phyloP scores from a whole-genome alignment of 2,329 filamentous ascomycete species.

The Ilyonectria sp. region DNA sequence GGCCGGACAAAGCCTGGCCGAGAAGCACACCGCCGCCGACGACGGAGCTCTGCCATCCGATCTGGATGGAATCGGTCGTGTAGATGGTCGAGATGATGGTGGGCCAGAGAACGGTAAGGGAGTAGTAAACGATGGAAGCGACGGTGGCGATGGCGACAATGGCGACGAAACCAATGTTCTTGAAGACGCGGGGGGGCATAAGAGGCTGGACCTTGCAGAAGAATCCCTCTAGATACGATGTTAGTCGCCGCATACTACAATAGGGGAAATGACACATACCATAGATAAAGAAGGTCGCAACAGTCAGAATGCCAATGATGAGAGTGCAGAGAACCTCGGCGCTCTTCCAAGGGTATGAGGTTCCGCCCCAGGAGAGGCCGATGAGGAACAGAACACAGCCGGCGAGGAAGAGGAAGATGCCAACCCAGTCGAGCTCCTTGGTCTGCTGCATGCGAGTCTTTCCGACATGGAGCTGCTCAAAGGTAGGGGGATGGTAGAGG shows the following conservation, averaged over 20 bases:
- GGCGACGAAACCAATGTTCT: constrained; percentile 56
- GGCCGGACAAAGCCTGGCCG: constrained; percentile 56
- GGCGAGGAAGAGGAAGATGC: constrained; percentile 59
- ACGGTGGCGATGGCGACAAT: constrained; percentile 57
- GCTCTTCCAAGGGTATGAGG: constrained; percentile 59
- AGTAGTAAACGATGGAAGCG: constrained; percentile 62
- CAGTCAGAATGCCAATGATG: constrained; percentile 54
- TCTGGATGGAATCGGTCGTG: constrained; percentile 53
- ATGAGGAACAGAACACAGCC: constrained; percentile 61
- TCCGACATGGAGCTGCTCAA: constrained; percentile 58
- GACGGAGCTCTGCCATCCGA: constrained; percentile 60
- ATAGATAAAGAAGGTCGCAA: constrained; percentile 56
- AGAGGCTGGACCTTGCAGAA: constrained; percentile 56
- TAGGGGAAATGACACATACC: constrained; percentile 38
- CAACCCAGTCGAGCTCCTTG: constrained; percentile 62
- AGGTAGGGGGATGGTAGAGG: constrained; percentile 64
- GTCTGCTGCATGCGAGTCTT: constrained; percentile 56
- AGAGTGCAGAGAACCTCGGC: constrained; percentile 55
- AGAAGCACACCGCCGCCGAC: constrained; percentile 59
- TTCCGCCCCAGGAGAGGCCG: constrained; percentile 61
- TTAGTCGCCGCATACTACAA: constrained; percentile 10
- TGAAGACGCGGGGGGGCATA: constrained; percentile 61
- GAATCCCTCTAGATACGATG: constrained; percentile 50
- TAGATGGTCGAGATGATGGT: constrained; percentile 60
- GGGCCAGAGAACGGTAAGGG: constrained; percentile 61